phyloP scores from a whole-genome alignment of 768 basidiomycete genomes.

The Mycena chlorophos region DNA sequence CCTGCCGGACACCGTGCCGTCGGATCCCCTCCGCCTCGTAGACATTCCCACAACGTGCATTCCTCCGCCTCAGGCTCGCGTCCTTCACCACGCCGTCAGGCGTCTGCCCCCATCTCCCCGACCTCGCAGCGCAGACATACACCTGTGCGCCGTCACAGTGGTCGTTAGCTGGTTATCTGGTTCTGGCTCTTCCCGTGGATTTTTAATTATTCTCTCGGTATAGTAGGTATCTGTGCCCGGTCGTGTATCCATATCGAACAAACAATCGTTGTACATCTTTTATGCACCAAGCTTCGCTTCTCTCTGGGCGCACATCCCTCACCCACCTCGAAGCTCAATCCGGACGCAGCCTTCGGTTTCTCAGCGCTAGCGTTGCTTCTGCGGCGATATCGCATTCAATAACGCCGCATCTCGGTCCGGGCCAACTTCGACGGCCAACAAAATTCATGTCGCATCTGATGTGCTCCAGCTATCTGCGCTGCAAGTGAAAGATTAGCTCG shows the following conservation, averaged over 20 bases:
- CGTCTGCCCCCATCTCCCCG: conserved; percentile 8
- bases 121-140: background rate
- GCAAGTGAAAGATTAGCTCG: too few species aligned
- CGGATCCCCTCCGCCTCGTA: conserved; percentile 18
- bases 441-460: too few species aligned
- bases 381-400: too few species aligned
- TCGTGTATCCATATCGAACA: background rate
- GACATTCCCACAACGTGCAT: conserved; percentile 5
- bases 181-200: background rate
- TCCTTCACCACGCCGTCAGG: conserved; percentile 3
- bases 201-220: background rate
- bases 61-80: background rate
- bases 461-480: too few species aligned
- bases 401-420: too few species aligned
- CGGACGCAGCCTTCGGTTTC: too few species aligned
- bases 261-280: too few species aligned
- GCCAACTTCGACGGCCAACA: too few species aligned
- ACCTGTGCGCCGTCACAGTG: conserved; percentile 1
- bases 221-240: background rate
- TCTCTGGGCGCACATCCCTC: too few species aligned
- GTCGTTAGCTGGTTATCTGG: background rate
- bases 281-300: too few species aligned
- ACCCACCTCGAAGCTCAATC: too few species aligned
- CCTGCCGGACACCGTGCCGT: conserved; percentile 21
- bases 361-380: too few species aligned